Base-by-base conservation (phyloP, 208 protist species). In the Crithidia expoeki region DNA sequence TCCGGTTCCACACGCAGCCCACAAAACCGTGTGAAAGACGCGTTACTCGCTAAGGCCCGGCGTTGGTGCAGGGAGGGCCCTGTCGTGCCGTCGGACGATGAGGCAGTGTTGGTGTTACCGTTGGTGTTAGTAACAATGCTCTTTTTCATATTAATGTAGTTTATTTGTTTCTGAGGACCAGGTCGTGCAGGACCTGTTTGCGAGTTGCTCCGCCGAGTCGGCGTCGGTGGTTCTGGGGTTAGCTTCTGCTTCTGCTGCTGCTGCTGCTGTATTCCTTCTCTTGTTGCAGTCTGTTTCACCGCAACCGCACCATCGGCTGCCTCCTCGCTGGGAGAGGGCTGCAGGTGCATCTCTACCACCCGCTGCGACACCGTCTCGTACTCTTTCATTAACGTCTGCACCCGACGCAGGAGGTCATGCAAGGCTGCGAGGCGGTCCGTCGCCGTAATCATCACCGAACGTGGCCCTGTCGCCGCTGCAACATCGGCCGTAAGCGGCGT, bases 291-390 rank as follows among this genome's bases (percentile, higher is more conserved):
- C 53, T 2, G 28, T n/a, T 25, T 62, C 57, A 33, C 57, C 34
- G 49, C 49, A 25, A 50, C 19, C 30, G 34, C 38, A 4, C 28
- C 25, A 30, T 30, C 55, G 17, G 9, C 36, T 12, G 36, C 38
- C 16, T 47, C 65, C 17, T 61, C 67, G 23, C 58, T 60, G 42
- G 64, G 4, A 14, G 51, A 52, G 19, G 42, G 60, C 30, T 46
- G n/a, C 27, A 64, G 55, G 59, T 68, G 51, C 63, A 80, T 49
- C 47, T 59, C 38, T 16, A 80, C 58, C n/a, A 66, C 63, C 11
- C 57, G 65, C 63, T 80, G 68, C 38, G 51, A 72, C 19, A 63
- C 52, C 34, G 57, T 46, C 28, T 80, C 75, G 75, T 81, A 84
- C 34, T 73, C 60, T 25, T 80, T 59, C 67, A 84, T 64, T 19